phyloP scores from a whole-genome alignment of 805 yeast species.

The Brettanomyces bruxellensis region DNA sequence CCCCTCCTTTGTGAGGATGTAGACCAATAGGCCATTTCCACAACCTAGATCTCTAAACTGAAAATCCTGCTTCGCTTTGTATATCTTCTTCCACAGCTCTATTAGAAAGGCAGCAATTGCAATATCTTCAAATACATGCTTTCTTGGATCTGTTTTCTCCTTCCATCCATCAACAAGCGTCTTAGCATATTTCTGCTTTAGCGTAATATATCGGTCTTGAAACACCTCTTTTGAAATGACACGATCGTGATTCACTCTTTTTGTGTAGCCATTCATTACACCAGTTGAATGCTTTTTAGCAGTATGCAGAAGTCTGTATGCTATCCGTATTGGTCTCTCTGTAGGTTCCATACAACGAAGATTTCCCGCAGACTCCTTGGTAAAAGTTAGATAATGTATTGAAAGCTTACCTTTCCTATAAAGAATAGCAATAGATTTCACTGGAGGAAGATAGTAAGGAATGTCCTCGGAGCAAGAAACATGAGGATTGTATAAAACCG shows the following conservation, averaged over 20 bases:
- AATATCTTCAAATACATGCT: conserved; percentile 93
- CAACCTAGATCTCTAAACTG: conserved; percentile 89
- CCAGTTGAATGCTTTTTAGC: conserved; percentile 80
- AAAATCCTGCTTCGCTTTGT: conserved; percentile 31
- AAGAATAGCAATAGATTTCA: conserved; percentile 66
- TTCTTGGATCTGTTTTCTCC: conserved; percentile 91
- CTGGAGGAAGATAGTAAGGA: conserved; percentile 89
- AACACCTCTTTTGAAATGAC: conserved; percentile 77
- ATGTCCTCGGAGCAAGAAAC: conserved; percentile 45
- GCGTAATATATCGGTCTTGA: conserved; percentile 69
- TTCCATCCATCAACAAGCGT: conserved; percentile 73
- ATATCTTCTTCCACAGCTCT: conserved; percentile 65
- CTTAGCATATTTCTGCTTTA: conserved; percentile 78
- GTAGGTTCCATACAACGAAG: conserved; percentile 29
- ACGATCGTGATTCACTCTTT: conserved; percentile 80
- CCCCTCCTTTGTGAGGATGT: conserved; percentile 71
- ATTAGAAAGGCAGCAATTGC: conserved; percentile 92
- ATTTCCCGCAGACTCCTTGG: conserved; percentile 16
- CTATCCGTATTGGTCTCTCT: conserved; percentile 72
- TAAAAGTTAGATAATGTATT: conserved; percentile 67
- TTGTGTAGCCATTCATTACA: conserved; percentile 73
- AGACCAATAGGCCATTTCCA: conserved; percentile 84
- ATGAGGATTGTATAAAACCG: conserved; percentile 77
- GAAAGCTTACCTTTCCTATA: conserved; percentile 42
- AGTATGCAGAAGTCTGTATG: conserved; percentile 69